These are phyloP conservation scores for Yarrowia deformans DNA, from an alignment of 805 yeast genomes.

Conservation along the genomic window DNA sequence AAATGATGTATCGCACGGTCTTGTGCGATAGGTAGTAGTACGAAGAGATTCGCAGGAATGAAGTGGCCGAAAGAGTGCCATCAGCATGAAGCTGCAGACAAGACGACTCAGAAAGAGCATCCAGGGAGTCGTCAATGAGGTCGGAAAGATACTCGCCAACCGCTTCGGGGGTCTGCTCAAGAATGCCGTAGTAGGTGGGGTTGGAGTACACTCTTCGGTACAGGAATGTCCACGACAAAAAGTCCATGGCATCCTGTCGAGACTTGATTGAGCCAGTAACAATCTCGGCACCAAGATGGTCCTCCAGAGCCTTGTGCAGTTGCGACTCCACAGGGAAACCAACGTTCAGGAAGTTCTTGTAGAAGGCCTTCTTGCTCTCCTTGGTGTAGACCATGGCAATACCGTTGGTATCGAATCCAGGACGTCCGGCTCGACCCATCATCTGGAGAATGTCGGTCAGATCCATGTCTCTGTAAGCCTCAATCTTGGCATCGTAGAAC, in stretches of 20 bases:
- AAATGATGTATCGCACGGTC: slow-evolving; percentile 75
- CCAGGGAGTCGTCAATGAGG: slow-evolving; percentile 72
- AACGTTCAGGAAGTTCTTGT: slow-evolving; percentile 76
- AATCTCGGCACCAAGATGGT: slow-evolving; percentile 83
- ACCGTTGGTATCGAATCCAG: slow-evolving; percentile 80
- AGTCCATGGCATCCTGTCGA: slow-evolving; percentile 75
- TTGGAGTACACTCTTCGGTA: slow-evolving; percentile 77
- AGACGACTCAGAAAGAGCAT: slow-evolving; percentile 70
- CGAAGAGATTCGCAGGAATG: slow-evolving; percentile 83
- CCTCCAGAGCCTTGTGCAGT: slow-evolving; percentile 75
- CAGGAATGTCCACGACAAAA: slow-evolving; percentile 77
- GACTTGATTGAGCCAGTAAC: slow-evolving; percentile 70
- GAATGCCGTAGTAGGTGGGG: slow-evolving; percentile 78
- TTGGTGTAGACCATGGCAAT: slow-evolving; percentile 78
- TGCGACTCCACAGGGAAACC: slow-evolving; percentile 88
- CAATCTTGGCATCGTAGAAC: slow-evolving; percentile 63
- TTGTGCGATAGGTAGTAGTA: slow-evolving; percentile 92
- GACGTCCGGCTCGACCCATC: slow-evolving; percentile 89
- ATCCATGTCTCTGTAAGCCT: slow-evolving; percentile 80
- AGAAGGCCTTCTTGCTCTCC: slow-evolving; percentile 74
- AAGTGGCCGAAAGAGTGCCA: slow-evolving; percentile 61
- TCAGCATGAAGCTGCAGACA: slow-evolving; percentile 62
- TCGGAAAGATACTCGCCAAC: slow-evolving; percentile 50
- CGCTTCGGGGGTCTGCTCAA: slow-evolving; percentile 61
- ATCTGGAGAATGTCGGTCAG: slow-evolving; percentile 80